phyloP scores from a whole-genome alignment of 2,329 filamentous ascomycete genomes.

The Ophiobolus disseminans region DNA sequence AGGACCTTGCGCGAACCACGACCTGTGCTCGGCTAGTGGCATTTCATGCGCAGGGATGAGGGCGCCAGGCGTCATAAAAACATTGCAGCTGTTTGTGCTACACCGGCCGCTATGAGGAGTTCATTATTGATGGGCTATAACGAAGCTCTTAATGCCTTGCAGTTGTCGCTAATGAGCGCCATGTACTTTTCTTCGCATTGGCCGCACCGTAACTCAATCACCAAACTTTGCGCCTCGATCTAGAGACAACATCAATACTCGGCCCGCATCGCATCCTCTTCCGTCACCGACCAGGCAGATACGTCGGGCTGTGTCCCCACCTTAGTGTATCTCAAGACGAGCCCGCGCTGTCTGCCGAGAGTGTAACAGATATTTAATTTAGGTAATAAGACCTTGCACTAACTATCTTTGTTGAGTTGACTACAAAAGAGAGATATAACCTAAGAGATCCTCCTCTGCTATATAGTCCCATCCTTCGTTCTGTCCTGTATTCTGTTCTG shows the following conservation, averaged over 20 bases:
- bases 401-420: too few species aligned
- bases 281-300: slow-evolving; percentile 8
- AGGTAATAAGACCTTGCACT: too few species aligned
- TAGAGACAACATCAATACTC: not conserved
- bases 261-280: slow-evolving; percentile 9
- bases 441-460: too few species aligned
- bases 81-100: not conserved
- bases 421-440: too few species aligned
- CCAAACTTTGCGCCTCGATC: not conserved
- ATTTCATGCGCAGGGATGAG: not conserved
- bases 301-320: slow-evolving; percentile 8
- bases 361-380: too few species aligned
- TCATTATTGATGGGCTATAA: too few species aligned
- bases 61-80: slow-evolving; percentile 1
- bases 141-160: not conserved
- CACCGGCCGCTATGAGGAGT: too few species aligned
- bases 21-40: slow-evolving; percentile 4
- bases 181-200: not conserved
- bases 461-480: too few species aligned
- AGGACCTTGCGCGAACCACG: slow-evolving; percentile 5
- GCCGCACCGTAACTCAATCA: not conserved
- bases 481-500: too few species aligned
- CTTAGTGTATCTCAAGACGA: not conserved
- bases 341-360: slow-evolving; percentile 4
- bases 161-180: too few species aligned